Conservation (phyloP, 805 yeast genomes). For the Starmera caribaea region DNA sequence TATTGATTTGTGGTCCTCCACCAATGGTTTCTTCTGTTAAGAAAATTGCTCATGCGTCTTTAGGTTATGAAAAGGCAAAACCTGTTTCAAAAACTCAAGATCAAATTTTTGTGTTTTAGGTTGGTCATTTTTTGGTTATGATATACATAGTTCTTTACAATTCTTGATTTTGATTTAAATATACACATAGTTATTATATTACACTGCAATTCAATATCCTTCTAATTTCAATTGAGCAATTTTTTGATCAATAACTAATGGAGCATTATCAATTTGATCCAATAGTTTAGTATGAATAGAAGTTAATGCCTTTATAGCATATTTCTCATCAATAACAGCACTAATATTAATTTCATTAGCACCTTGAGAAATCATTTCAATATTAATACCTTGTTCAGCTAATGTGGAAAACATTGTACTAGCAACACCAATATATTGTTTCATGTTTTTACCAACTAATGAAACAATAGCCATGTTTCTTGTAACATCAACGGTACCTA, state of each 20-base stretch:
- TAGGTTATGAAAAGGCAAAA: constrained; percentile 78
- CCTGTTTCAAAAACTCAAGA: constrained; percentile 87
- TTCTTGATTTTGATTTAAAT: neutral
- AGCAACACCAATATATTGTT: constrained; percentile 92
- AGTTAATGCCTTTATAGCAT: constrained; percentile 76
- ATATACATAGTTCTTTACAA: neutral
- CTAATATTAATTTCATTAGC: constrained; percentile 96
- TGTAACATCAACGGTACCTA: constrained; percentile 86
- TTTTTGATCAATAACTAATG: constrained; percentile 30
- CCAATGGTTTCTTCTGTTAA: constrained; percentile 83
- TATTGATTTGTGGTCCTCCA: constrained; percentile 90
- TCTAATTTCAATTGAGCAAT: constrained; percentile 34
- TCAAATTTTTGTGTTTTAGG: constrained; percentile 77
- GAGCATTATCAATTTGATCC: constrained; percentile 27
- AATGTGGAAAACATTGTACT: constrained; percentile 93
- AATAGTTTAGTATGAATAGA: constrained; percentile 75
- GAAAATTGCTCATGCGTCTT: constrained; percentile 53
- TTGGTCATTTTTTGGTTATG: neutral
- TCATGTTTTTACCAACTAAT: constrained; percentile 95
- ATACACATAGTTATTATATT: neutral
- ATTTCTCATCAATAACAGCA: constrained; percentile 80
- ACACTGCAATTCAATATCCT: constrained; percentile 8
- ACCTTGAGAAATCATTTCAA: constrained; percentile 98
- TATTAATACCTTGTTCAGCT: constrained; percentile 85
- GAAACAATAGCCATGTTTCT: constrained; percentile 86